These are phyloP conservation scores for Penicillium malachiteum DNA, from an alignment of 495 filamentous ascomycete species.

Conservation along the genomic window DNA sequence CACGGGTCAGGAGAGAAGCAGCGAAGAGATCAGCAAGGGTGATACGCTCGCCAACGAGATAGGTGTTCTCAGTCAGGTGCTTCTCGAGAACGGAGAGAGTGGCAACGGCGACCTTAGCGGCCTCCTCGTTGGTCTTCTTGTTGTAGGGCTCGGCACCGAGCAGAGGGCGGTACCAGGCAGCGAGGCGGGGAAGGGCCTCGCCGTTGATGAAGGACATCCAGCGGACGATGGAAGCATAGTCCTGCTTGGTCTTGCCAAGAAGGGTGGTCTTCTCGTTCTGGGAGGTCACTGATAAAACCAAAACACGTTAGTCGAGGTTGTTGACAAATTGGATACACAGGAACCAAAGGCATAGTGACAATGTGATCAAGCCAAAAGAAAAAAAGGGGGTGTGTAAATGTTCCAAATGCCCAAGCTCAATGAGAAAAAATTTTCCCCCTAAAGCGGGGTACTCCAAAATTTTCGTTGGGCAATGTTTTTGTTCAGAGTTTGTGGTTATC, in stretches of 20 bases:
- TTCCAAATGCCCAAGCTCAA: constrained; percentile 9
- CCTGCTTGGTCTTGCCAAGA: constrained; percentile 99
- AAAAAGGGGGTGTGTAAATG: neutral
- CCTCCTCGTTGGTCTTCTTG: constrained; percentile 92
- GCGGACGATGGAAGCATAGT: constrained; percentile 95
- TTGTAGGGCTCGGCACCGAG: constrained; percentile 83
- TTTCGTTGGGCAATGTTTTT: constrained; percentile 16
- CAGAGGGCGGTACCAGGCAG: constrained; percentile 86
- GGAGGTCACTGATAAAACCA: constrained; percentile 74
- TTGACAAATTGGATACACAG: constrained; percentile 12
- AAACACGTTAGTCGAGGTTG: constrained; percentile 27
- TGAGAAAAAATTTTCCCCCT: constrained; percentile 25
- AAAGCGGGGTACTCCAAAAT: constrained; percentile 33
- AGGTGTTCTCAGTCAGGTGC: constrained; percentile 91
- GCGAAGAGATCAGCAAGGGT: constrained; percentile 92
- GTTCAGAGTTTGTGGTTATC: constrained; percentile 69
- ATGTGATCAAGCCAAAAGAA: constrained; percentile 10
- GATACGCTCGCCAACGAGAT: constrained; percentile 95
- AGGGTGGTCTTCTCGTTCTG: constrained; percentile 99
- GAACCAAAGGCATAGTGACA: constrained; percentile 16
- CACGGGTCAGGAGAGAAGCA: constrained; percentile 59
- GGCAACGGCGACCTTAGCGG: constrained; percentile 63
- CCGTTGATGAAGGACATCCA: constrained; percentile 94
- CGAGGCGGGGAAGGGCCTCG: constrained; percentile 75
- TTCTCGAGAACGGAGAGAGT: constrained; percentile 71